These are phyloP conservation scores for Yamadazyma dendronema DNA, from an alignment of 1,139 yeast genomes.

Conservation along the genomic window DNA sequence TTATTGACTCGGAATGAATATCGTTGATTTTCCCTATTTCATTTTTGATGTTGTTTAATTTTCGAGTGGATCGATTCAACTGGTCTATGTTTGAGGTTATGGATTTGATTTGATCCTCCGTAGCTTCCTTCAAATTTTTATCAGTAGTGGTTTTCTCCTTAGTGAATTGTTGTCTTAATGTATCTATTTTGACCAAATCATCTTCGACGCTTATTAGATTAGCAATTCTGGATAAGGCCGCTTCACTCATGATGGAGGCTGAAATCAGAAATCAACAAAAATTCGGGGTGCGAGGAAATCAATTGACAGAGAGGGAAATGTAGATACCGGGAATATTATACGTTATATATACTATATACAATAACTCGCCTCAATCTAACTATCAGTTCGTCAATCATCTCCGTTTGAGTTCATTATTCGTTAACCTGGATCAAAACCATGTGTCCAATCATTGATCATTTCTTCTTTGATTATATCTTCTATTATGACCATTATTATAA, in stretches of 20 bases:
- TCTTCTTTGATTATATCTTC: slow-evolving; percentile 7
- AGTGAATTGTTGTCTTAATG: slow-evolving; percentile 55
- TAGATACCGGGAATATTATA: no score
- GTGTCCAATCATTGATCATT: slow-evolving; percentile 4
- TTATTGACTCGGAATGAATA: slow-evolving; percentile 52
- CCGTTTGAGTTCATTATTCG: background rate
- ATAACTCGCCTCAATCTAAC: background rate
- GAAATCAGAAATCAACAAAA: no score
- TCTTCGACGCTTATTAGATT: slow-evolving; percentile 49
- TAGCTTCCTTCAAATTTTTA: slow-evolving; percentile 61
- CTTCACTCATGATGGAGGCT: slow-evolving; percentile 35
- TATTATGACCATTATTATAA: slow-evolving; percentile 8
- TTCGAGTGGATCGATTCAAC: slow-evolving; percentile 35
- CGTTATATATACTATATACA: background rate
- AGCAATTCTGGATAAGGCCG: slow-evolving; percentile 44
- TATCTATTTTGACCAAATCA: slow-evolving; percentile 56
- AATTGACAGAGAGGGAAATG: no score
- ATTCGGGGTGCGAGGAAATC: no score
- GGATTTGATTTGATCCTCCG: slow-evolving; percentile 58
- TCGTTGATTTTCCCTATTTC: slow-evolving; percentile 60
- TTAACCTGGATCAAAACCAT: background rate
- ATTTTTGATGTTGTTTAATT: slow-evolving; percentile 48
- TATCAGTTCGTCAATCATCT: background rate
- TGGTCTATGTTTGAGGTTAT: slow-evolving; percentile 41
- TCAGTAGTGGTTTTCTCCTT: slow-evolving; percentile 77